Conservation (phyloP, 2,329 filamentous ascomycete genomes). For the Penicillium palitans region DNA sequence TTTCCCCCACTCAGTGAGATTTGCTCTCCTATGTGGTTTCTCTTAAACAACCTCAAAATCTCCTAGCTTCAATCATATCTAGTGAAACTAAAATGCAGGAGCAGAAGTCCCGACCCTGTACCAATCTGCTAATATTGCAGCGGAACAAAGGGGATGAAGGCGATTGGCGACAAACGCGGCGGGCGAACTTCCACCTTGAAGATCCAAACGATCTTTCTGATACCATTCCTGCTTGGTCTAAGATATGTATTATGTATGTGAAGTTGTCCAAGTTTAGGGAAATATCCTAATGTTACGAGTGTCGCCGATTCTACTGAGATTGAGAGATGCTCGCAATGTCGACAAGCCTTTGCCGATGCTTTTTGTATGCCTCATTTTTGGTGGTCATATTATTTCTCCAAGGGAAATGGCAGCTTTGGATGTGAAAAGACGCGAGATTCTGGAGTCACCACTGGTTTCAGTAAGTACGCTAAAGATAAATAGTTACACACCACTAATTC, state of each 20-base stretch:
- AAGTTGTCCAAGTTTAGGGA: background rate
- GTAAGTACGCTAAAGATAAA: background rate
- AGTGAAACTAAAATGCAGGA: background rate
- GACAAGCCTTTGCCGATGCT: background rate
- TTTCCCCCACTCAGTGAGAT: background rate
- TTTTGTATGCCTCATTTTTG: conserved; percentile 13
- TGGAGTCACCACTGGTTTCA: conserved; percentile 2
- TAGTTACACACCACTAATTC: background rate
- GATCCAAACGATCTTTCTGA: background rate
- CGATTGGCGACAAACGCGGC: conserved; percentile 3
- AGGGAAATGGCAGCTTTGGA: conserved; percentile 6
- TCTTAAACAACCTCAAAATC: background rate
- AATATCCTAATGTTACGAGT: background rate
- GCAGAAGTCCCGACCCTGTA: background rate
- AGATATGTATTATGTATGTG: conserved; percentile 5
- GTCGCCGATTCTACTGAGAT: conserved; percentile 1
- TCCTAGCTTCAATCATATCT: background rate
- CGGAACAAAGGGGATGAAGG: background rate
- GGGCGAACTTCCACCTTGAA: background rate
- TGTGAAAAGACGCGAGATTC: conserved; percentile 4
- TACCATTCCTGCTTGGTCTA: conserved; percentile 5
- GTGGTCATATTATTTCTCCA: conserved; percentile 5
- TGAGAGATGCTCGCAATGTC: conserved; percentile 4
- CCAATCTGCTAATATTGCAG: background rate
- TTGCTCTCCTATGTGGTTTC: background rate